Base-by-base conservation (phyloP, 1,284 basidiomycete genomes). In the Pseudozyma sp. region DNA sequence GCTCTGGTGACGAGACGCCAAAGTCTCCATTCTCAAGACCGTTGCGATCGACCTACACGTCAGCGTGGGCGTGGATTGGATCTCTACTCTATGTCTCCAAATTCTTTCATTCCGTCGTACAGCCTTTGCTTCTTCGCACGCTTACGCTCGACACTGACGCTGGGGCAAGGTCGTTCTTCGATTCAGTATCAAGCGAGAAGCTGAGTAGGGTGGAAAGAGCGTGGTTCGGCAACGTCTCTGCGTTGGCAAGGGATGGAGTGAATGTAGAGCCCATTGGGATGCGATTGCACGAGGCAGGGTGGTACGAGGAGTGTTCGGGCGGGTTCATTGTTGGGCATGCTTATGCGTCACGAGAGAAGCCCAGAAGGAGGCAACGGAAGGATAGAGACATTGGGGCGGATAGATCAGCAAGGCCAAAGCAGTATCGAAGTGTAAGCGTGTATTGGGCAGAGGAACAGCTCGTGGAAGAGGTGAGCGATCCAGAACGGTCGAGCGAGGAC, bases 361-460 rank as follows among this genome's bases (percentile, higher is more conserved):
- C 11, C 6, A 47, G 31, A 25, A 43, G 43, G 14, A 44, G 16
- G 21, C 21, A 14, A 16, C 36, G 13, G 44, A 52, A 36, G 25
- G 25, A 42, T 7, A 36, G 9, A 5, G 21, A n/a, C n/a, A 31
- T 43, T 16, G 38, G 18, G 12, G 14, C 13, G 16, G 8, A 6
- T n/a, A 31, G 16, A 12, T 36, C n/a, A 10, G 35, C 35, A 11
- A 49, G n/a, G 42, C 51, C 48, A 53, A 63, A 40, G 38, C 52
- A 47, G 59, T 70, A 63, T 52, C 43, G 62, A 5, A 59, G 59
- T 18, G 62, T 76, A 0, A 72, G 68, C 31, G 68, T 76, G 12
- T 76, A 76, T 35, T 72, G 73, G 73, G 73, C 69, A 11, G 69
- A 72, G 43, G 73, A 76, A 21, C 52, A 76, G 62, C 34, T 76